Evolutionary conservation across 2,329 filamentous ascomycete genomes (phyloP), one percentile per base, ranked within the genome.

Genomic region (Cladosporium halotolerans): DNA sequence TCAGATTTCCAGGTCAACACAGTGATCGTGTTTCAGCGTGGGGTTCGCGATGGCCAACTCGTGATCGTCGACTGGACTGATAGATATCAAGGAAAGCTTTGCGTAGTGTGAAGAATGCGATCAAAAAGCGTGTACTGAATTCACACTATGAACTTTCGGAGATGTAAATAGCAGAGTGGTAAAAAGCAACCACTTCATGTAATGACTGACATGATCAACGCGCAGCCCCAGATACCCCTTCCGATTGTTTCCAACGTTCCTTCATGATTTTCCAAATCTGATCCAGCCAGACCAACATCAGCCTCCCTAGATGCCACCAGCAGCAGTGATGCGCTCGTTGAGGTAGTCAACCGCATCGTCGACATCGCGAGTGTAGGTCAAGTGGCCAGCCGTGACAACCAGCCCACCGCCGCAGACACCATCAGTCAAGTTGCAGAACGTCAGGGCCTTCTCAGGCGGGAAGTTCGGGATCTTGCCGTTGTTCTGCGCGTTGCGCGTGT

Each of bases 401-500:
- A 72, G 58, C 6, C 62, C 64, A 4, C 70, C 70, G 13, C 52
- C 39, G 52, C 70, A 73, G 3, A 72, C 70, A 1, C 63, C 52
- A 56, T 72, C 70, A 18, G 38, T 52, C 4, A 45, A 41, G 6
- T 66, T 67, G 55, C 70, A 73, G 57, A 65, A 70, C 8, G 72
- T 66, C 56, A 65, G 60, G 16, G 70, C 53, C 46, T 67, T 63
- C 7, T 59, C 61, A 4, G 55, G 31, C 3, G 70, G 68, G 49
- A 68, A 72, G 42, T 59, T 60, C 1, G 62, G 58, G 42, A 73
- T 71, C 9, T 58, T 55, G 10, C 70, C 69, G 28, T 54, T 51
- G 47, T 71, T 69, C 60, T 72, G 70, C 48, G 52, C 45, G 48
- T 73, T 73, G 56, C 66, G 63, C 5, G 71, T 73, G 60, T 73